Conservation (phyloP, 2,329 filamentous ascomycete genomes). For the Beauveria pseudobassiana region DNA sequence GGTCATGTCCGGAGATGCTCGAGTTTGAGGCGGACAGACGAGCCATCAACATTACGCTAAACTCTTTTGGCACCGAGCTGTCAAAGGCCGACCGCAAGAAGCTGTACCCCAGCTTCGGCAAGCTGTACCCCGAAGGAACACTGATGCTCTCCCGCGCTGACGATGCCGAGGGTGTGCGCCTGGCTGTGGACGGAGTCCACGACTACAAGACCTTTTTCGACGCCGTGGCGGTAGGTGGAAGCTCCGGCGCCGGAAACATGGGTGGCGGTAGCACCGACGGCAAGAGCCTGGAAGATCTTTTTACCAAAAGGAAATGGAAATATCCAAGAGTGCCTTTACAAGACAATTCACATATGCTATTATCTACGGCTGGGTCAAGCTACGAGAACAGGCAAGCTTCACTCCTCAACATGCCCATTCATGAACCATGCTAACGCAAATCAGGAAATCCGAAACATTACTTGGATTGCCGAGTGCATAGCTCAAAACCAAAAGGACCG, state of each 20-base stretch:
- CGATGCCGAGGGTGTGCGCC: slow-evolving; percentile 84
- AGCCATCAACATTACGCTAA: slow-evolving; percentile 98
- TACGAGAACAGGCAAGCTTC: slow-evolving; percentile 80
- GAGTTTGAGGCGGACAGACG: slow-evolving; percentile 95
- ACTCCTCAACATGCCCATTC: background rate
- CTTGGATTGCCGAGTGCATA: slow-evolving; percentile 99
- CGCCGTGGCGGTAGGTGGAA: slow-evolving; percentile 68
- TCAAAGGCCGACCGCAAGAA: slow-evolving; percentile 91
- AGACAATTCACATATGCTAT: slow-evolving; percentile 92
- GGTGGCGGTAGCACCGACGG: slow-evolving; percentile 70
- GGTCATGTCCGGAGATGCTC: slow-evolving; percentile 91
- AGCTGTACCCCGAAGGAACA: slow-evolving; percentile 87
- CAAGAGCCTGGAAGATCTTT: slow-evolving; percentile 91
- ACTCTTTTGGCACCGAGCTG: slow-evolving; percentile 95
- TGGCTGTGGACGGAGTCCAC: slow-evolving; percentile 85
- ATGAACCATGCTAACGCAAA: slow-evolving; percentile 20
- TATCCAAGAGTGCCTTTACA: slow-evolving; percentile 91
- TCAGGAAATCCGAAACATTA: slow-evolving; percentile 98
- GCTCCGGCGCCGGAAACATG: slow-evolving; percentile 75
- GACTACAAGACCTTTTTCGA: slow-evolving; percentile 98
- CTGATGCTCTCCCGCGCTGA: slow-evolving; percentile 92
- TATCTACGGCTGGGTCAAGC: slow-evolving; percentile 95
- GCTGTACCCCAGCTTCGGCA: slow-evolving; percentile 87
- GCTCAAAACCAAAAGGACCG: slow-evolving; percentile 99
- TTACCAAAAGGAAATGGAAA: slow-evolving; percentile 99